Percentiles rank a stretch among this genome's conserved stretches.
Conservation (phyloP, 257 asterid genomes). For the Galeopsis tetrahit region DNA sequence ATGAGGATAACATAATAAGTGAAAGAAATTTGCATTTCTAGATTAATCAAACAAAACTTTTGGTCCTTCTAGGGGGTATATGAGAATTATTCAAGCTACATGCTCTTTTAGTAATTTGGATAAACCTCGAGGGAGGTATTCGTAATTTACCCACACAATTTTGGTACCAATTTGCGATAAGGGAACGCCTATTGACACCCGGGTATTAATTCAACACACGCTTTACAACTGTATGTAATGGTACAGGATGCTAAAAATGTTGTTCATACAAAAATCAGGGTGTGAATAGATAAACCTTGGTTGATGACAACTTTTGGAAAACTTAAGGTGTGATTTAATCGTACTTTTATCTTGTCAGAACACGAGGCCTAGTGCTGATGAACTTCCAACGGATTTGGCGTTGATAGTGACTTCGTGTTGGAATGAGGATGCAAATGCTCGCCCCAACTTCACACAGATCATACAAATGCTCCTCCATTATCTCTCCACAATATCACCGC, state of each 20-base stretch:
- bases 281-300: too few species aligned
- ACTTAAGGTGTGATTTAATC: background rate
- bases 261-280: too few species aligned
- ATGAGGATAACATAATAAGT: background rate
- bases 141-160: background rate
- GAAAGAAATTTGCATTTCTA: background rate
- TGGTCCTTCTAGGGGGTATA: background rate
- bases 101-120: background rate
- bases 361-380: constrained; percentile 84
- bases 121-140: background rate
- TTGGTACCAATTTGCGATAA: background rate
- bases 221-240: too few species aligned
- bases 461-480: constrained; percentile 93
- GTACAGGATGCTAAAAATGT: too few species aligned
- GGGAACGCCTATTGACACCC: too few species aligned
- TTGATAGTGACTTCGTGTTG: constrained; percentile 89
- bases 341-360: constrained; percentile 49
- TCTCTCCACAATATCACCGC: constrained; percentile 72
- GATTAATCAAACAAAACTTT: background rate
- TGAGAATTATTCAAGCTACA: background rate
- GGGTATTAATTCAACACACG: too few species aligned
- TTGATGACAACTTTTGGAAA: too few species aligned
- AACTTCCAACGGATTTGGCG: constrained; percentile 82
- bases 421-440: constrained; percentile 80
- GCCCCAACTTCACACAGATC: constrained; percentile 92